phyloP scores from a whole-genome alignment of 2,329 filamentous ascomycete genomes.

The Paramyrothecium sp. region DNA sequence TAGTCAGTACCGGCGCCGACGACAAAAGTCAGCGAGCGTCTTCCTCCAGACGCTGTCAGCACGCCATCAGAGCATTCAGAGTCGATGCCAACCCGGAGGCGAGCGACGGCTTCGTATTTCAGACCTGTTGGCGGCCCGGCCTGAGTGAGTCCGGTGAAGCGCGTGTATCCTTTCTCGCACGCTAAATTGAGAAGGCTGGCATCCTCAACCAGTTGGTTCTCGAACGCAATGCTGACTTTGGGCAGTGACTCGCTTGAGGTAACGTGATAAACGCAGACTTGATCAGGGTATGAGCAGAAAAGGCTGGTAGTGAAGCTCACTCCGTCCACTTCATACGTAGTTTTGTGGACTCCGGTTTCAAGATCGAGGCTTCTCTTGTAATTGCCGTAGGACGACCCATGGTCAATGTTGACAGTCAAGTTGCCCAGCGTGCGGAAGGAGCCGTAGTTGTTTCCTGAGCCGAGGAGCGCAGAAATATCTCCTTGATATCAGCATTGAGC shows the following conservation, averaged over 20 bases:
- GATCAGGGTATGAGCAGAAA: conserved; percentile 43
- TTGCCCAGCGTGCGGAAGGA: conserved; percentile 14
- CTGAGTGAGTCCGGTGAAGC: conserved; percentile 35
- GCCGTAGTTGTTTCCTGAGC: conserved; percentile 9
- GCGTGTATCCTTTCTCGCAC: conserved; percentile 29
- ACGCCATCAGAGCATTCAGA: conserved; percentile 9
- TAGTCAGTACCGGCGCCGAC: conserved; percentile 48
- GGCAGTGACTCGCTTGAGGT: conserved; percentile 29
- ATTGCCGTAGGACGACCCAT: conserved; percentile 3
- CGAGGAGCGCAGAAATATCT: conserved; percentile 12
- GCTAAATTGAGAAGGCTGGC: not conserved
- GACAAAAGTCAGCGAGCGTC: conserved; percentile 28
- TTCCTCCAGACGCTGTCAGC: not conserved
- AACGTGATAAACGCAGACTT: conserved; percentile 24
- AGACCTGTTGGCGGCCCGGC: conserved; percentile 39
- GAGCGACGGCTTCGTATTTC: conserved; percentile 37
- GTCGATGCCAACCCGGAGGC: conserved; percentile 12
- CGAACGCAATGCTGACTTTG: conserved; percentile 34
- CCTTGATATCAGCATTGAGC: not conserved
- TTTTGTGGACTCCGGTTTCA: conserved; percentile 9
- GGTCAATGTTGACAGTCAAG: conserved; percentile 12
- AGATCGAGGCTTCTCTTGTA: conserved; percentile 10
- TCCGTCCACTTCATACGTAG: conserved; percentile 3
- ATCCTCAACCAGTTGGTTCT: conserved; percentile 32
- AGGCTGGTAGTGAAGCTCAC: conserved; percentile 16